These are phyloP conservation scores for Hanseniaspora hatyaiensis DNA, from an alignment of 805 yeast species.

Conservation along the genomic window DNA sequence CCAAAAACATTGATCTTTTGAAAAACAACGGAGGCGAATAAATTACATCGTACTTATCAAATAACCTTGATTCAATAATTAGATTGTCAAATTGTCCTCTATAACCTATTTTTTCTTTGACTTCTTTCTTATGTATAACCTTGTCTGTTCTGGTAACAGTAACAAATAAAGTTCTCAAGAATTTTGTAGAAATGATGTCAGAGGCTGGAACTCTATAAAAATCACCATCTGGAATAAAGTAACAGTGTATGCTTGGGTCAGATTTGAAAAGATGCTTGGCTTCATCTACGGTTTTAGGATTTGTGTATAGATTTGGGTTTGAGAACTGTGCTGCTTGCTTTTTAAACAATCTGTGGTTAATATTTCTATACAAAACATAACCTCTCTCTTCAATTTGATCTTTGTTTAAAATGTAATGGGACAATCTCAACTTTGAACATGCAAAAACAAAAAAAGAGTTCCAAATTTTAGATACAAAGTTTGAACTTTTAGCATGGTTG, in stretches of 20 bases:
- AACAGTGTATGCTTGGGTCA: slow-evolving; percentile 36
- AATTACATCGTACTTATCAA: slow-evolving; percentile 53
- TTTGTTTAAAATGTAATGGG: slow-evolving; percentile 65
- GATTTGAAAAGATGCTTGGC: slow-evolving; percentile 36
- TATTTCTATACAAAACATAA: slow-evolving; percentile 43
- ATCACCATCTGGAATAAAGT: slow-evolving; percentile 69
- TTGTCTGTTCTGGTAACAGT: slow-evolving; percentile 73
- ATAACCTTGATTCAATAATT: slow-evolving; percentile 34
- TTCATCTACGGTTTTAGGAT: slow-evolving; percentile 42
- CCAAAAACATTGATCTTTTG: slow-evolving; percentile 37
- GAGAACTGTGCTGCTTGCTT: slow-evolving; percentile 29
- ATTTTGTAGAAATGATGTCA: slow-evolving; percentile 61
- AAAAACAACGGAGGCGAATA: slow-evolving; percentile 77
- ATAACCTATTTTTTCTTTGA: slow-evolving; percentile 27
- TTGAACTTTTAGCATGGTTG: slow-evolving; percentile 22
- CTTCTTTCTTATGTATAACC: slow-evolving; percentile 34
- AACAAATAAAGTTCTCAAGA: slow-evolving; percentile 57
- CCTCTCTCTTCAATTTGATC: slow-evolving; percentile 64
- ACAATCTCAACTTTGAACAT: slow-evolving; percentile 50
- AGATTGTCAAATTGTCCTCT: slow-evolving; percentile 36
- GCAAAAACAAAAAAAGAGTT: slow-evolving; percentile 41
- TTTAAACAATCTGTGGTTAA: slow-evolving; percentile 35
- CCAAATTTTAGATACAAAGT: slow-evolving; percentile 49
- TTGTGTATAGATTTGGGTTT: slow-evolving; percentile 42
- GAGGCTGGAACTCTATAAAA: slow-evolving; percentile 77